Evolutionary conservation across 2,329 filamentous ascomycete species (phyloP).

Genomic region (Niveomyces coronatus): DNA sequence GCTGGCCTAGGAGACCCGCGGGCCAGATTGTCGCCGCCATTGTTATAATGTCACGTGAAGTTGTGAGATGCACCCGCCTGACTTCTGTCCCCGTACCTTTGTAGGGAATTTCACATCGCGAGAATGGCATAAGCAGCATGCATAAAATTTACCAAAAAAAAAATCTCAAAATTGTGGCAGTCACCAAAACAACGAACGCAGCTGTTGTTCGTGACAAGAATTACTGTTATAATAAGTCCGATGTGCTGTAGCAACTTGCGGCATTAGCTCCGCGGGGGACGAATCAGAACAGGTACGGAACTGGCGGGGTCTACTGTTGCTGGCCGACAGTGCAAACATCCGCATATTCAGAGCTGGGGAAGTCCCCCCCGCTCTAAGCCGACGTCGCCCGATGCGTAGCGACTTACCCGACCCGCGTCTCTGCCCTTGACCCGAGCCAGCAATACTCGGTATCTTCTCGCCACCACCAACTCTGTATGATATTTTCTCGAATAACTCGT

Average conservation of each 20-base stretch:
- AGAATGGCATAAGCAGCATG: too few species aligned
- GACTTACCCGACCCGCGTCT: conserved; percentile 5
- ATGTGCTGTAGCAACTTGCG: too few species aligned
- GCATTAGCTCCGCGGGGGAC: too few species aligned
- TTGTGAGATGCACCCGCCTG: neutral
- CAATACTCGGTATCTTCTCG: conserved; percentile 3
- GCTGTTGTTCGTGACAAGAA: too few species aligned
- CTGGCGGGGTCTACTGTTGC: too few species aligned
- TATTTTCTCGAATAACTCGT: conserved; percentile 8
- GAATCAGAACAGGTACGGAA: too few species aligned
- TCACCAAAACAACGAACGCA: too few species aligned
- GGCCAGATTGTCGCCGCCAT: neutral
- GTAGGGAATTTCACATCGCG: too few species aligned
- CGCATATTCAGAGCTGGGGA: neutral
- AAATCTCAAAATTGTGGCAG: too few species aligned
- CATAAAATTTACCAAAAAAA: too few species aligned
- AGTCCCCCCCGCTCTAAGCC: conserved; percentile 24
- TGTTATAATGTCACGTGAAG: conserved; percentile 3
- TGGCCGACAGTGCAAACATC: neutral
- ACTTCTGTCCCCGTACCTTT: too few species aligned
- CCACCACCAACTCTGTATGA: conserved; percentile 2
- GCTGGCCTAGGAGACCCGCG: neutral
- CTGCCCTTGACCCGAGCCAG: neutral
- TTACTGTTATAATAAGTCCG: too few species aligned
- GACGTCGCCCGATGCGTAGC: conserved; percentile 24